Evolutionary conservation across 1,139 yeast genomes (phyloP).

Genomic region (Lodderomyces parapsilosis): DNA sequence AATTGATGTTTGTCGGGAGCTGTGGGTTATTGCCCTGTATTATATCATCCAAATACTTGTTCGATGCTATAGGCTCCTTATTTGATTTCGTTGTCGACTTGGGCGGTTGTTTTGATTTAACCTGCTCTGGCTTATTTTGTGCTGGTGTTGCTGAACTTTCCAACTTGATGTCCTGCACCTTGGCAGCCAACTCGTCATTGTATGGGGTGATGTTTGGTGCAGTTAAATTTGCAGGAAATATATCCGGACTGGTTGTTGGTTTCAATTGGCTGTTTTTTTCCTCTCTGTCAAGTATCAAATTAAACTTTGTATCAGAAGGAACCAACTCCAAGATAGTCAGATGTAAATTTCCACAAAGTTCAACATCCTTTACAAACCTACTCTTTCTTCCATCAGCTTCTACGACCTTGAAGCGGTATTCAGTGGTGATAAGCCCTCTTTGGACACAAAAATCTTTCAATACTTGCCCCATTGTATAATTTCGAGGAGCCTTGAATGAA

Average conservation of each 20-base stretch:
- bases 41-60: slow-evolving; percentile 36
- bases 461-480: slow-evolving; percentile 30
- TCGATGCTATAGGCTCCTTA: slow-evolving; percentile 16
- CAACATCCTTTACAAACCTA: slow-evolving; percentile 20
- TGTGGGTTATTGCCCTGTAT: slow-evolving; percentile 32
- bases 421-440: slow-evolving; percentile 26
- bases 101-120: slow-evolving; percentile 1
- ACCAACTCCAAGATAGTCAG: slow-evolving; percentile 24
- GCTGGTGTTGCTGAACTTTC: background rate
- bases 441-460: slow-evolving; percentile 32
- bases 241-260: slow-evolving; percentile 12
- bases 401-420: slow-evolving; percentile 15
- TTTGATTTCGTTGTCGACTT: slow-evolving; percentile 8
- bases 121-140: slow-evolving; percentile 2
- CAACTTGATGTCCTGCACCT: slow-evolving; percentile 15
- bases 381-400: slow-evolving; percentile 10
- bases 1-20: slow-evolving; percentile 37
- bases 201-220: slow-evolving; percentile 29
- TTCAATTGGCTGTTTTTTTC: slow-evolving; percentile 9
- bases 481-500: slow-evolving; percentile 10
- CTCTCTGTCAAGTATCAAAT: slow-evolving; percentile 8
- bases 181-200: slow-evolving; percentile 22
- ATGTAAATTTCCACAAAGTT: slow-evolving; percentile 22
- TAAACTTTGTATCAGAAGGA: slow-evolving; percentile 15
- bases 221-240: slow-evolving; percentile 32